phyloP scores from a whole-genome alignment of 2,329 filamentous ascomycete genomes.

The Botrytis deweyae region DNA sequence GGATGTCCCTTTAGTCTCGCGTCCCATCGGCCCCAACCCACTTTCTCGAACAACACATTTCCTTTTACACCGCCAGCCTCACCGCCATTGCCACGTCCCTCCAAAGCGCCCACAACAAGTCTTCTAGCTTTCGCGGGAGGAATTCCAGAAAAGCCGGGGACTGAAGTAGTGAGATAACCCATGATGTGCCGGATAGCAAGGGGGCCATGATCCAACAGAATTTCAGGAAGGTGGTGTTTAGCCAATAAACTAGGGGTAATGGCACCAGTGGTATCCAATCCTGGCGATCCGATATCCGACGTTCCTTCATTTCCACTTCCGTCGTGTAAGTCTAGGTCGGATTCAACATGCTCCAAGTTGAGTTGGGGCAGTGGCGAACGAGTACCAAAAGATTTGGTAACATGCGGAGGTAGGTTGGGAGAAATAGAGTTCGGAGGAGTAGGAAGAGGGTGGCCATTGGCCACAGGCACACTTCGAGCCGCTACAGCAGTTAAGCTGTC shows the following conservation, averaged over 20 bases:
- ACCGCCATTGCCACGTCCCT: conserved; percentile 64
- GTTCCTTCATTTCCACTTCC: conserved; percentile 39
- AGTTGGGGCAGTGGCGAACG: conserved; percentile 40
- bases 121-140: conserved; percentile 86
- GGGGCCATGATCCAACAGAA: conserved; percentile 85
- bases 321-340: conserved; percentile 80
- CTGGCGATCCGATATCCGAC: conserved; percentile 35
- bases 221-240: conserved; percentile 85
- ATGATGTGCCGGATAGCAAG: conserved; percentile 94
- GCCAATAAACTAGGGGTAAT: conserved; percentile 86
- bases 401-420: conserved; percentile 78
- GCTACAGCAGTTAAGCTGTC: conserved; percentile 73
- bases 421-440: conserved; percentile 97
- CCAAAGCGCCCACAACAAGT: conserved; percentile 87
- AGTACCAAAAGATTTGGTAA: conserved; percentile 62
- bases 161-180: conserved; percentile 87
- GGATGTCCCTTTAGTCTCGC: conserved; percentile 71
- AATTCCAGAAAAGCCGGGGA: conserved; percentile 88
- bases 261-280: conserved; percentile 70
- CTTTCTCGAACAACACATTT: conserved; percentile 86
- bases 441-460: conserved; percentile 64
- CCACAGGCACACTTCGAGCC: conserved; percentile 58
- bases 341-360: conserved; percentile 68
- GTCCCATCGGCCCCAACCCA: conserved; percentile 96
- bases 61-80: conserved; percentile 62